A percentile compares a stretch with the other conserved stretches of the same genome.
These are phyloP conservation scores for Trichomonascaceae sp. DNA, from an alignment of 1,139 yeast genomes.

Conservation along the genomic window DNA sequence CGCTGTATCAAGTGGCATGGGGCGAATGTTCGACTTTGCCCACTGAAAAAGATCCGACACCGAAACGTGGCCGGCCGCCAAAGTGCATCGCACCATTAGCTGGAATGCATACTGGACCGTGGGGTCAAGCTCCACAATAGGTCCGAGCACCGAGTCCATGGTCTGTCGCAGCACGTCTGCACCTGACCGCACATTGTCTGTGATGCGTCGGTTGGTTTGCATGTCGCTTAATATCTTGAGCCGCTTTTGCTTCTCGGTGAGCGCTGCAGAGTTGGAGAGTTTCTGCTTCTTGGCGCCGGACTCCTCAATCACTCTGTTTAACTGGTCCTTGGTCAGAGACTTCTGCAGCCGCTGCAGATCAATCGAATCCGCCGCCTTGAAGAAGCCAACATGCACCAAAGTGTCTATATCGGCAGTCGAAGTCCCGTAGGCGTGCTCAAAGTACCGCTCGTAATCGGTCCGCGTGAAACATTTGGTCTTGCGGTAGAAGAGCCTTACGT, in stretches of 20 bases:
- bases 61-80: background rate
- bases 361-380: slow-evolving; percentile 1
- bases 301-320: slow-evolving; percentile 2
- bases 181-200: no score
- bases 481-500: slow-evolving; percentile 8
- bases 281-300: slow-evolving; percentile 3
- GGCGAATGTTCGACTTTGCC: slow-evolving; percentile 7
- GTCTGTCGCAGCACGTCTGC: no score
- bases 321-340: slow-evolving; percentile 3
- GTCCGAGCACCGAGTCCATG: no score
- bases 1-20: slow-evolving; percentile 10
- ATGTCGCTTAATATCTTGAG: background rate
- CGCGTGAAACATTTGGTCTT: slow-evolving; percentile 6
- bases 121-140: no score
- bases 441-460: slow-evolving; percentile 6
- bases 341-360: slow-evolving; percentile 3
- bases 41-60: no score
- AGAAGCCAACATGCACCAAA: slow-evolving; percentile 1
- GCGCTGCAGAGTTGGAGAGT: slow-evolving; percentile 1
- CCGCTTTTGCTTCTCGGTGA: background rate
- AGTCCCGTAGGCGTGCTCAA: slow-evolving; percentile 3
- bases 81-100: background rate
- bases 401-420: slow-evolving; percentile 2
- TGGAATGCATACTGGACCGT: no score
- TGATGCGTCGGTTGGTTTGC: background rate